Evolutionary conservation across 2,329 filamentous ascomycete species (phyloP).

Genomic region (Penicillium psychrosexuale): DNA sequence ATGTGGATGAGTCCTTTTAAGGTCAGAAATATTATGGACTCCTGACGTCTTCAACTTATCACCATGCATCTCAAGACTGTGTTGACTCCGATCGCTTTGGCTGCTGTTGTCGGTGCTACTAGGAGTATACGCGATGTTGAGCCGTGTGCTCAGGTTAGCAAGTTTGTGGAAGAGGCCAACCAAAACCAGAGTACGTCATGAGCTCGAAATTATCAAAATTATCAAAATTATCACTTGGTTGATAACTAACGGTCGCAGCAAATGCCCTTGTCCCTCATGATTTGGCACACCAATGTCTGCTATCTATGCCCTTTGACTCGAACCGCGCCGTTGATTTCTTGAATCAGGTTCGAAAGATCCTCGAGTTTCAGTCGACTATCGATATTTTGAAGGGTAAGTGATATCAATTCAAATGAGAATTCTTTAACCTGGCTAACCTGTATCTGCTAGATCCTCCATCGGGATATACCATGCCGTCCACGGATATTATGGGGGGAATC

Average conservation of each 20-base stretch:
- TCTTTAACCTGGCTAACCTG: conserved; percentile 5
- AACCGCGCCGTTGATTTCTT: conserved; percentile 24
- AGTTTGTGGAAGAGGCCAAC: conserved; percentile 17
- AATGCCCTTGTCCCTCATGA: conserved; percentile 15
- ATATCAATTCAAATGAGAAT: background rate
- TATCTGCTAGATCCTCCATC: conserved; percentile 45
- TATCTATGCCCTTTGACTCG: conserved; percentile 31
- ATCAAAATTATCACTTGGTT: background rate
- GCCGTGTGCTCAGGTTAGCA: conserved; percentile 22
- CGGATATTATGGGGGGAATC: conserved; percentile 50
- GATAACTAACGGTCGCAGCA: conserved; percentile 14
- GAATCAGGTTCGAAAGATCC: conserved; percentile 33
- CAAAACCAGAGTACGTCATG: conserved; percentile 14
- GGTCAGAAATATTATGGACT: background rate
- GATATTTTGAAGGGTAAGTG: conserved; percentile 44
- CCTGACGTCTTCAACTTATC: conserved; percentile 9
- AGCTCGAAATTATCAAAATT: background rate
- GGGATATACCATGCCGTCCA: conserved; percentile 49
- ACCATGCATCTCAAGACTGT: conserved; percentile 17
- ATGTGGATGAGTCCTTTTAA: background rate
- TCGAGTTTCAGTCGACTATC: conserved; percentile 51
- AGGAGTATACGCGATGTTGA: conserved; percentile 16
- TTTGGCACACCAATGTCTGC: conserved; percentile 26
- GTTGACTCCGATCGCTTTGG: conserved; percentile 14
- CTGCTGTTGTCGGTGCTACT: conserved; percentile 9